phyloP scores from a whole-genome alignment of 2,329 filamentous ascomycete genomes.

The Didymosphaeria variabile region DNA sequence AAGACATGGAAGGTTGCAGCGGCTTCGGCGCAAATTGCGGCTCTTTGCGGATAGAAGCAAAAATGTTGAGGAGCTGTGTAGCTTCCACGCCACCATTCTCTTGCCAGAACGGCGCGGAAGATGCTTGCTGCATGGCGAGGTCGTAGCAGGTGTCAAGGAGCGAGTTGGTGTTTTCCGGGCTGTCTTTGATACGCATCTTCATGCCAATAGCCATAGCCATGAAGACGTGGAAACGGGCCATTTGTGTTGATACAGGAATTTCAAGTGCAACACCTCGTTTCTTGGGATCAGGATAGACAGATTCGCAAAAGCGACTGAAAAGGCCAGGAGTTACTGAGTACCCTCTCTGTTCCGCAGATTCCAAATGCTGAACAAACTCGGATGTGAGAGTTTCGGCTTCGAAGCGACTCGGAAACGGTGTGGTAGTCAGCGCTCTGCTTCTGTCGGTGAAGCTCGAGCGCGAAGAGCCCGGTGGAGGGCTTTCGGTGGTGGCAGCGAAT shows the following conservation, averaged over 20 bases:
- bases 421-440: conserved; percentile 42
- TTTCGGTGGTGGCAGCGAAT: conserved; percentile 40
- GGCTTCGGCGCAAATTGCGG: conserved; percentile 28
- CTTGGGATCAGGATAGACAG: conserved; percentile 43
- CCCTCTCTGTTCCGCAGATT: conserved; percentile 33
- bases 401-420: conserved; percentile 44
- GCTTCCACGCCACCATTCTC: conserved; percentile 45
- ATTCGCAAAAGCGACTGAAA: conserved; percentile 43
- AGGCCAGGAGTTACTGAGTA: conserved; percentile 37
- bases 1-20: conserved; percentile 43
- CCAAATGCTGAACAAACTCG: conserved; percentile 43
- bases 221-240: conserved; percentile 50
- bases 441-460: conserved; percentile 43
- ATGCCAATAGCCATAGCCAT: conserved; percentile 49
- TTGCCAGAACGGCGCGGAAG: conserved; percentile 44
- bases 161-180: conserved; percentile 40
- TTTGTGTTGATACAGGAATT: conserved; percentile 35
- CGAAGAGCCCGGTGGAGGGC: conserved; percentile 35
- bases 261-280: conserved; percentile 25
- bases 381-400: conserved; percentile 48
- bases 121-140: conserved; percentile 46
- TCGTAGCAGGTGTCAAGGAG: conserved; percentile 48
- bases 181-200: conserved; percentile 44
- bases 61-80: conserved; percentile 42
- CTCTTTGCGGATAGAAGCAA: conserved; percentile 40